Evolutionary conservation across 352 stramenopile genomes (phyloP).

Genomic region (Phytophthora uliginosa): DNA sequence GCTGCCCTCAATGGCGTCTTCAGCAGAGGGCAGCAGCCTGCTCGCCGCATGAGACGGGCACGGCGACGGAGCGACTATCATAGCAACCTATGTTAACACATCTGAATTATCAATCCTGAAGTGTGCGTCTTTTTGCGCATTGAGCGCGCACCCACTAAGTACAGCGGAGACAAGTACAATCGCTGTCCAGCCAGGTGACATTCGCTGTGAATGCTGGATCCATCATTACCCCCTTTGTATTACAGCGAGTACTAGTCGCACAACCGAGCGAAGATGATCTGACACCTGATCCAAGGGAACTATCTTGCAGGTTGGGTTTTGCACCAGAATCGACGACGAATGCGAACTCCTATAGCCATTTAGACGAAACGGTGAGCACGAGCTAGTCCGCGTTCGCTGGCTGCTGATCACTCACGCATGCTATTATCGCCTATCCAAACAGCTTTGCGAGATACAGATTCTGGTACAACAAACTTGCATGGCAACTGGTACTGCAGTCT

Average conservation of each 20-base stretch:
- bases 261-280: conserved; percentile 11
- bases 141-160: conserved; percentile 1
- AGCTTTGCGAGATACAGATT: conserved; percentile 16
- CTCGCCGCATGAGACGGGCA: conserved; percentile 9
- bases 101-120: conserved; percentile 26
- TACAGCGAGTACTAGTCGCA: neutral
- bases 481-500: neutral
- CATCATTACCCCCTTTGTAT: no score
- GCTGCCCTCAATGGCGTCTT: neutral
- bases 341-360: neutral
- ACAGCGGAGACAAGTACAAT: no score
- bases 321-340: conserved; percentile 17
- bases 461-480: neutral
- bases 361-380: neutral
- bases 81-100: conserved; percentile 14
- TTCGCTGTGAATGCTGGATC: no score
- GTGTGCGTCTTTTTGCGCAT: conserved; percentile 25
- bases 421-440: neutral
- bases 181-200: no score
- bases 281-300: conserved; percentile 12
- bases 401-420: conserved; percentile 9
- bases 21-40: neutral
- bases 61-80: neutral
- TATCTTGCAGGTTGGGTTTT: conserved; percentile 21
- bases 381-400: conserved; percentile 4